Evolutionary conservation across 371 early-diverging fungal genomes (phyloP), one percentile per base, ranked within the genome.

Genomic region (Coemansia sp.): DNA sequence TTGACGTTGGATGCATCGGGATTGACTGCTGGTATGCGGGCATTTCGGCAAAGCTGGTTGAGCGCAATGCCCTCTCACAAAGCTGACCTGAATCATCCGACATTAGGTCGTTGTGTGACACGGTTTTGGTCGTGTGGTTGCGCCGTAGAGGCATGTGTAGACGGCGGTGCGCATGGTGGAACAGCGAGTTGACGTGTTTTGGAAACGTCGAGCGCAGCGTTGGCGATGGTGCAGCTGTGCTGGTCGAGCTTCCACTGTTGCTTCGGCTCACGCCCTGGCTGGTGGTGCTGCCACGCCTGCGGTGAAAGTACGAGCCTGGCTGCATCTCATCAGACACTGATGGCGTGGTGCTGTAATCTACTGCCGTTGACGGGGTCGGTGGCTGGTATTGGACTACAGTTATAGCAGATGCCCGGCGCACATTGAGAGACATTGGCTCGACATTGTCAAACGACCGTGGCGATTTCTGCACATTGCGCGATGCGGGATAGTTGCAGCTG

Each of bases 81-180:
- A 50, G 71, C 21, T 33, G 12, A 7, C 16, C 40, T 20, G 25
- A 33, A 21, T 37, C 62, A 11, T 57, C 56, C 11, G 68, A 23
- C 33, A 57, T 23, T 30, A 74, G 55, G 56, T 71, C 67, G 44
- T 75, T 75, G 50, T 67, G 67, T 16, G 75, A 59, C 14, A 75
- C 53, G 2, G 75, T 75, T 28, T 60, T 72, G 2, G 75, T 75
- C 0, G 75, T 75, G 61, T 75, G 56, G 44, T 75, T 71, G 50
- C 75, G 72, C 14, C 64, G 53, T n/a, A 75, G 61, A 23, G 54
- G 33, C 48, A 11, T 14, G 8, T 30, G 14, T 3, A 30, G 16
- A 16, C 62, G 51, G 37, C 30, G 62, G 16, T 50, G 47, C 7
- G 62, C n/a, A 23, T 30, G 62, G 4, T 51, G 51, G 20, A 33